Base-by-base conservation (phyloP, 768 basidiomycete species). In the Boletus bicolor region DNA sequence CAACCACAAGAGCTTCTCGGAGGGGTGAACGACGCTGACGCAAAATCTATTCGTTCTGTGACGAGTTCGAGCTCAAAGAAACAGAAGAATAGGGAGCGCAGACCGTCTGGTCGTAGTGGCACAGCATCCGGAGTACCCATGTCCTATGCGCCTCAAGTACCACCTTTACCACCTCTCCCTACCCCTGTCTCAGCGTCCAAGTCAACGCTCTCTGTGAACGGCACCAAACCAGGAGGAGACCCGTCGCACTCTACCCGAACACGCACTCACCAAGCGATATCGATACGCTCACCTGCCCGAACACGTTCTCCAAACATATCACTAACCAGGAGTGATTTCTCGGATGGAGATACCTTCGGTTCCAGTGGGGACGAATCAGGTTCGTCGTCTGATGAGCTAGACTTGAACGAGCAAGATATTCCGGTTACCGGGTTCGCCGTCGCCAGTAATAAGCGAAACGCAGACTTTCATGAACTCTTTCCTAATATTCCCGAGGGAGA, bases 351-450 rank as follows among this genome's bases (percentile, higher is more conserved):
- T 11, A 49, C 47, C 3, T 58, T 44, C 36, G 42, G 17, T 35
- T 72, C 71, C 0, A 72, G 65, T 19, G 69, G 50, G 11, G 71
- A 71, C 3, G 68, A 64, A 11, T 70, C 75, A 15, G 57, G 65
- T 48, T 72, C 76, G 44, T 65, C 49, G 56, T 56, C 68, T 28
- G 69, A 76, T 53, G 73, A 75, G 51, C 56, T 75, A 43, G 69
- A 68, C 57, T 57, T 72, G 42, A 63, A 71, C 44, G 68, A 66
- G 48, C 85, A 87, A 51, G 89, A 91, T 64, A 91, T 93, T 14
- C 88, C 95, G 2, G 91, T 98, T 5, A 96, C 93, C 7, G 95
- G 96, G 3, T 99, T 98, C 69, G 95, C 97, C 0, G 95, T 98
- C 21, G 97, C 96, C 9, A 97, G 93, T 71, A 92, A 85, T 64